phyloP scores from a whole-genome alignment of 306 rosid genomes.

The Morella rubra region DNA sequence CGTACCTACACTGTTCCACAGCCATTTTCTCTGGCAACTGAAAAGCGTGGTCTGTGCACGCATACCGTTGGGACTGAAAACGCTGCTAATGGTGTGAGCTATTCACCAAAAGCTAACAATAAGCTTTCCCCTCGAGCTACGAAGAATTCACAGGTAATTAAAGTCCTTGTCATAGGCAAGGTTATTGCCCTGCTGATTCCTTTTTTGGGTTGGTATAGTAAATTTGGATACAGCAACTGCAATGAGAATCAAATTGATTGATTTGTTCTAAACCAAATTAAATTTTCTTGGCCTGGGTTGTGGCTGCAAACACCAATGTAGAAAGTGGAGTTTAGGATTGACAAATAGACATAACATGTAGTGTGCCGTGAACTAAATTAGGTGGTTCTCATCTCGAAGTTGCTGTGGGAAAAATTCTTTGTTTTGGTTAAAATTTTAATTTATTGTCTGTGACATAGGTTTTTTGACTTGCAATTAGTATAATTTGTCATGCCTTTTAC shows the following conservation, averaged over 20 bases:
- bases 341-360: constrained; percentile 1
- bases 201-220: constrained; percentile 4
- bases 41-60: constrained; percentile 39
- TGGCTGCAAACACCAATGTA: not conserved
- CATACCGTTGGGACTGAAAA: constrained; percentile 44
- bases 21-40: constrained; percentile 51
- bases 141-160: constrained; percentile 54
- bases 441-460: not conserved
- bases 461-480: not conserved
- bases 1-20: constrained; percentile 50
- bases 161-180: constrained; percentile 9
- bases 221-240: not conserved
- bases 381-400: not conserved
- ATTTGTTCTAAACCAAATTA: not conserved
- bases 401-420: not conserved
- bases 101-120: constrained; percentile 44
- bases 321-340: constrained; percentile 1
- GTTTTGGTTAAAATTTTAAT: not conserved
- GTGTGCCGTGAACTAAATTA: not conserved
- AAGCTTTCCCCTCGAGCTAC: constrained; percentile 50
- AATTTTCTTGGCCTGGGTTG: not conserved
- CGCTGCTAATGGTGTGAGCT: constrained; percentile 30
- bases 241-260: not conserved
- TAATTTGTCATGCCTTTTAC: not conserved
- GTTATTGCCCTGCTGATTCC: constrained; percentile 9